Base-by-base conservation (phyloP, 2,329 filamentous ascomycete species). In the Fusarium sp. region DNA sequence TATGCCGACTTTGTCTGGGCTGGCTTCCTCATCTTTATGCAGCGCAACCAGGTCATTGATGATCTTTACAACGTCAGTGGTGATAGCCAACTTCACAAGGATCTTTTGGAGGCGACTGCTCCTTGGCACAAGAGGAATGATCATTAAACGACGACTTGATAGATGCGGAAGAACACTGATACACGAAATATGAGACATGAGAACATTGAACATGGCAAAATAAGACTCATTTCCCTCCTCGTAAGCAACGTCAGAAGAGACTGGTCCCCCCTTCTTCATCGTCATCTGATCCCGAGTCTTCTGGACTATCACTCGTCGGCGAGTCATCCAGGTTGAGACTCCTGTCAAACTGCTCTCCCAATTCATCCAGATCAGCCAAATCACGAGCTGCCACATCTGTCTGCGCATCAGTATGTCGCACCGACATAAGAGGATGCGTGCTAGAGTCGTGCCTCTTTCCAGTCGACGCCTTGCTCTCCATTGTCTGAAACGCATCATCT, bases 1-100 rank as follows among this genome's bases (percentile, higher is more conserved):
- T 92, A 89, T 79, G 87, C 87, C 5, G 91, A 92, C 78, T 89
- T 93, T 65, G 83, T 90, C 3, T 87, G 90, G 77, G 86, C 86
- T 0, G 84, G 84, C 1, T 83, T 83, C 37, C 71, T 91, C 67
- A 80, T 87, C 6, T 88, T 87, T 43, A 57, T 79, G 65, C 74
- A 81, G 68, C 74, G 78, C 2, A 73, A 85, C 6, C 82, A 82
- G 3, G 65, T 80, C 2, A 83, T 81, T 9, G 79, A 82, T 20
- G 79, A 80, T 54, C 11, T 84, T 20, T 77, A 87, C 67, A 80
- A 80, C 63, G 76, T 77, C 29, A 82, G 80, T 1, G 85, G 85
- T 0, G 84, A 86, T 39, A 67, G 71, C 9, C 76, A 80, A 48
- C 75, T 81, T 24, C 86, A 88, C 72, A 72, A 81, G 71, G 79